Conservation (phyloP, 176 grass and related monocot genomes). For the Oropetium thomaeum region DNA sequence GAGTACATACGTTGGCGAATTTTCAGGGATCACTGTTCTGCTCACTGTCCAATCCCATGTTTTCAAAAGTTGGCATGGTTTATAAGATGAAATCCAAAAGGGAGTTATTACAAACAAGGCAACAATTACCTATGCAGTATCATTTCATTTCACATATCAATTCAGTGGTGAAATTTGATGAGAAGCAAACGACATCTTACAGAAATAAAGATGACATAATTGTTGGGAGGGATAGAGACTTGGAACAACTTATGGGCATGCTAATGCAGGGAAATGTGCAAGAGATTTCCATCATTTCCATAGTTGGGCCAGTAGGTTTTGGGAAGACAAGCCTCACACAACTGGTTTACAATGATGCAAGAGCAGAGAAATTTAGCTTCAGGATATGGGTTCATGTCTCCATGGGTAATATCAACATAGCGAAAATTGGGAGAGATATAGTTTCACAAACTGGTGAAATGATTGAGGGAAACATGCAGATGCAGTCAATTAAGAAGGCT, state of each 20-base stretch:
- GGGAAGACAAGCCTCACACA: conserved; percentile 55
- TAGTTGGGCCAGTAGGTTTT: conserved; percentile 47
- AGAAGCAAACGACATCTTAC: conserved; percentile 48
- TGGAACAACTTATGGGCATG: conserved; percentile 19
- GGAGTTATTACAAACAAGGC: conserved; percentile 34
- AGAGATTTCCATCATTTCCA: conserved; percentile 39
- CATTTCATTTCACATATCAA: conserved; percentile 41
- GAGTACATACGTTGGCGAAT: background rate
- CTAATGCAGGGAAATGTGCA: conserved; percentile 7
- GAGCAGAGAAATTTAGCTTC: conserved; percentile 27
- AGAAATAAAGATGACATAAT: conserved; percentile 31
- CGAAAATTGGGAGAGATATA: conserved; percentile 46
- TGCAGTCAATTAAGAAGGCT: conserved; percentile 45
- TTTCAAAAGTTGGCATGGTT: conserved; percentile 42
- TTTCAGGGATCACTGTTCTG: conserved; percentile 49
- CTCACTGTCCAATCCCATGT: conserved; percentile 37
- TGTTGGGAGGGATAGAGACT: conserved; percentile 31
- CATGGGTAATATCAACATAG: conserved; percentile 41
- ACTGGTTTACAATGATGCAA: conserved; percentile 42
- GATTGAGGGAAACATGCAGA: conserved; percentile 32
- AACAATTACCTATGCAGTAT: conserved; percentile 38
- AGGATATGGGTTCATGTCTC: conserved; percentile 59
- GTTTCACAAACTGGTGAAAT: conserved; percentile 39
- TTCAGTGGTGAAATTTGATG: conserved; percentile 21
- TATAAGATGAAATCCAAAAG: conserved; percentile 54